Percentiles rank a stretch among this genome's conserved stretches.
Conservation (phyloP, 768 basidiomycete species). For the Rubroboletus satanas region DNA sequence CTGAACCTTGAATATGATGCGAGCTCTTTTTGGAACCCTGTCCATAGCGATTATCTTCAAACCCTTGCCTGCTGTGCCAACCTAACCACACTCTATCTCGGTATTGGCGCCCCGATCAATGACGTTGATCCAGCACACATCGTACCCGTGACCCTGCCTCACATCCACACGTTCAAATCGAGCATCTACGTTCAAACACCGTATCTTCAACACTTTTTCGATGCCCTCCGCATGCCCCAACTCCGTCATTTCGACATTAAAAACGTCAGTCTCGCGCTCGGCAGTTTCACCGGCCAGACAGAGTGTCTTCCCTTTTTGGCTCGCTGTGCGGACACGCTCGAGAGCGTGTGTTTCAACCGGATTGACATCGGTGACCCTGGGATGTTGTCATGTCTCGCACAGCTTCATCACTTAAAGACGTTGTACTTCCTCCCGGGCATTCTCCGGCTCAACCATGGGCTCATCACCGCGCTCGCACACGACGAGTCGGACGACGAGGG, state of each 20-base stretch:
- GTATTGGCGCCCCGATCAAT: constrained; percentile 19
- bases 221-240: constrained; percentile 22
- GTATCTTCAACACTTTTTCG: constrained; percentile 26
- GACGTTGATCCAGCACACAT: constrained; percentile 12
- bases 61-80: constrained; percentile 25
- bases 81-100: constrained; percentile 26
- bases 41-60: constrained; percentile 28
- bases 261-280: constrained; percentile 29
- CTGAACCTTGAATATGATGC: constrained; percentile 29
- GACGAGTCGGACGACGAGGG: neutral
- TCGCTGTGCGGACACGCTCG: constrained; percentile 29
- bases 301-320: constrained; percentile 28
- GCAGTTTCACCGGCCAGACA: constrained; percentile 22
- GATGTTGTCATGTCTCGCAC: constrained; percentile 21
- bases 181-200: constrained; percentile 27
- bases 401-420: constrained; percentile 15
- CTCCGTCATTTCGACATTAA: constrained; percentile 26
- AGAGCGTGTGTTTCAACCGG: constrained; percentile 20
- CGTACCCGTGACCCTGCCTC: constrained; percentile 24
- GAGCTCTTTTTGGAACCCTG: constrained; percentile 27
- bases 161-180: constrained; percentile 26
- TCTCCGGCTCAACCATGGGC: constrained; percentile 32
- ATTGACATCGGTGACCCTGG: constrained; percentile 22
- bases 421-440: constrained; percentile 24
- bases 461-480: constrained; percentile 21